A percentile compares a stretch with the other conserved stretches of the same genome.
Conservation (phyloP, 2,329 filamentous ascomycete species). For the Ceratocystis papillata region DNA sequence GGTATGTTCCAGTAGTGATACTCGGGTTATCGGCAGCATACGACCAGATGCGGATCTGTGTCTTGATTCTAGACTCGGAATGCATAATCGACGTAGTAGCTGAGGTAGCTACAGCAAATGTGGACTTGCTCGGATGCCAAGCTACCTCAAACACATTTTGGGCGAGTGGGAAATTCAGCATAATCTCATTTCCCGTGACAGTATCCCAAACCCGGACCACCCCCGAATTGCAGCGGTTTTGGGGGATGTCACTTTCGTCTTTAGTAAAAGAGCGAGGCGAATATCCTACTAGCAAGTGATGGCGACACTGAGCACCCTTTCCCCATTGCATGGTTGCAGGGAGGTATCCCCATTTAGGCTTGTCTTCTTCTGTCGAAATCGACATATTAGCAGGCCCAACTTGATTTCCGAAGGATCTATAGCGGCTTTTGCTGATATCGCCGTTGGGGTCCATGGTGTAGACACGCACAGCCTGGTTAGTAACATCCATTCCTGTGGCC, state of each 20-base stretch:
- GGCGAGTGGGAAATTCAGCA: constrained; percentile 41
- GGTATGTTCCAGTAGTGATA: constrained; percentile 27
- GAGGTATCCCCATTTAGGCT: constrained; percentile 47
- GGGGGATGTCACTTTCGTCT: constrained; percentile 49
- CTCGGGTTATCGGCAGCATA: not conserved
- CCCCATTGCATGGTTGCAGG: constrained; percentile 57
- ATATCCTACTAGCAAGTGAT: constrained; percentile 51
- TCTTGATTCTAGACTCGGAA: constrained; percentile 38
- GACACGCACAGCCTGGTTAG: constrained; percentile 44
- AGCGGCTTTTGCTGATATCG: constrained; percentile 33
- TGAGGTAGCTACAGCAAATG: constrained; percentile 49
- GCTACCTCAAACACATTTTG: constrained; percentile 55
- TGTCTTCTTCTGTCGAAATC: not conserved
- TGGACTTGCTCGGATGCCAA: constrained; percentile 47
- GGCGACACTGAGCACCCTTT: constrained; percentile 34
- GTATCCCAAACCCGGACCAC: constrained; percentile 53
- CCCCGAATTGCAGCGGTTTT: constrained; percentile 46
- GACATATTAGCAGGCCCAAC: constrained; percentile 1
- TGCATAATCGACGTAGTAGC: constrained; percentile 36
- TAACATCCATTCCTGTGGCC: constrained; percentile 49
- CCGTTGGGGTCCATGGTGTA: constrained; percentile 37
- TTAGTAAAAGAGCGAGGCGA: constrained; percentile 45
- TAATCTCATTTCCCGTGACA: constrained; percentile 35
- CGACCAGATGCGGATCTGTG: constrained; percentile 43
- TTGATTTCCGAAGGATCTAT: constrained; percentile 29